Evolutionary conservation across 2,329 filamentous ascomycete genomes (phyloP).

Genomic region (Calonectria crousiana): DNA sequence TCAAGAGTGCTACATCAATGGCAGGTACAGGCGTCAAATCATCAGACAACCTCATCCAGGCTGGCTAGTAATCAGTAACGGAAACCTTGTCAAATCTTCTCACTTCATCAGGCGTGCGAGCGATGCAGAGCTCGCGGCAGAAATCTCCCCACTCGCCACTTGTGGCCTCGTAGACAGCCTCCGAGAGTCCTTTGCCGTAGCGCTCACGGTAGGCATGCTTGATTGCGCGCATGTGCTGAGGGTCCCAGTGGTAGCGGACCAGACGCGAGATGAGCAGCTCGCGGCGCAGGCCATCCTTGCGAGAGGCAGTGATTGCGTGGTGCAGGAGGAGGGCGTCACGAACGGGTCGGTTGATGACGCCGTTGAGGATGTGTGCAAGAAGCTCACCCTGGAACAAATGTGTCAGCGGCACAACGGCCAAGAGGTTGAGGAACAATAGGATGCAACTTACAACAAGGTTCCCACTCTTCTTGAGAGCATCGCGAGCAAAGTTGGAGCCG

Average conservation of each 20-base stretch:
- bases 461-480: conserved; percentile 87
- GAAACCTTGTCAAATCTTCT: conserved; percentile 61
- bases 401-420: not conserved
- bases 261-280: conserved; percentile 90
- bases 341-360: conserved; percentile 94
- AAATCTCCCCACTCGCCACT: conserved; percentile 83
- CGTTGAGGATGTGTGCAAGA: conserved; percentile 94
- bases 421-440: not conserved
- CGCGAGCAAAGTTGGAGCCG: conserved; percentile 85
- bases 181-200: conserved; percentile 80
- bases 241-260: conserved; percentile 93
- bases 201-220: conserved; percentile 84
- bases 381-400: conserved; percentile 81
- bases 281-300: conserved; percentile 78
- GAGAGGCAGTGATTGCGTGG: conserved; percentile 85
- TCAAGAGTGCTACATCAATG: conserved; percentile 17
- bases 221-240: conserved; percentile 81
- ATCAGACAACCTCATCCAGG: not conserved
- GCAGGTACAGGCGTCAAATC: not conserved
- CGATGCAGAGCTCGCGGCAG: conserved; percentile 77
- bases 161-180: conserved; percentile 83
- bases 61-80: conserved; percentile 23
- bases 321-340: conserved; percentile 91
- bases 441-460: conserved; percentile 87
- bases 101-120: conserved; percentile 70